Percentiles rank a stretch among this genome's conserved stretches.
phyloP scores from a whole-genome alignment of 1,284 basidiomycete genomes.

The Amylostereum chailletii region DNA sequence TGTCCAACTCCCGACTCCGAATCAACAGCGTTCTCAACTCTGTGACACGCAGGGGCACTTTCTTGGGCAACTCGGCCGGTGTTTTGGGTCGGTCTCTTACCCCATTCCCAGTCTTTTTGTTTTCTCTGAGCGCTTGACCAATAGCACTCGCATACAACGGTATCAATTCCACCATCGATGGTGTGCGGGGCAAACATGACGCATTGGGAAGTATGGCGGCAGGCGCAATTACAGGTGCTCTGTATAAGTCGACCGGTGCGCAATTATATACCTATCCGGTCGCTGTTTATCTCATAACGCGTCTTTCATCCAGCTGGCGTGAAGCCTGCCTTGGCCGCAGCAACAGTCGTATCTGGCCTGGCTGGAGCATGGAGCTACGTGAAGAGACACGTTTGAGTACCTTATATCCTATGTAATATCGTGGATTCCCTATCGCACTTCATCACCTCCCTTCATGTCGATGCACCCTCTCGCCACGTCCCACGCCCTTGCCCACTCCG shows the following conservation, averaged over 20 bases:
- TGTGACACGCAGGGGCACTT: conserved; percentile 92
- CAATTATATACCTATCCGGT: conserved; percentile 24
- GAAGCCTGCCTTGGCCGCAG: conserved; percentile 82
- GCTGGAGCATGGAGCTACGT: conserved; percentile 90
- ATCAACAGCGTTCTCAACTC: conserved; percentile 97
- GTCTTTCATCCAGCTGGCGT: conserved; percentile 66
- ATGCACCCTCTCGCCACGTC: not conserved
- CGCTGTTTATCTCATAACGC: conserved; percentile 24
- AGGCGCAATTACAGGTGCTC: conserved; percentile 82
- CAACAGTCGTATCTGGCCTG: conserved; percentile 79
- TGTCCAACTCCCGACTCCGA: conserved; percentile 78
- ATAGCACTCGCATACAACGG: conserved; percentile 91
- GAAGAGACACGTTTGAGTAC: conserved; percentile 66
- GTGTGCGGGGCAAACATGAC: conserved; percentile 87
- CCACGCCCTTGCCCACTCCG: too few relatives aligned
- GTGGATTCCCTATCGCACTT: conserved; percentile 10
- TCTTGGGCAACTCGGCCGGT: conserved; percentile 97
- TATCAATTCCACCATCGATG: conserved; percentile 91
- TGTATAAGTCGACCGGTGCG: conserved; percentile 90
- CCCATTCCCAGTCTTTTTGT: conserved; percentile 23
- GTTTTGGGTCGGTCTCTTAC: conserved; percentile 70
- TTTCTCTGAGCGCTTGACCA: conserved; percentile 17
- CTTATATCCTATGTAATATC: conserved; percentile 20
- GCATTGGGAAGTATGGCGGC: conserved; percentile 86
- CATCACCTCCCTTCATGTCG: conserved; percentile 1